phyloP scores from a whole-genome alignment of 2,329 filamentous ascomycete species.

The Zymoseptoria pseudotritici region DNA sequence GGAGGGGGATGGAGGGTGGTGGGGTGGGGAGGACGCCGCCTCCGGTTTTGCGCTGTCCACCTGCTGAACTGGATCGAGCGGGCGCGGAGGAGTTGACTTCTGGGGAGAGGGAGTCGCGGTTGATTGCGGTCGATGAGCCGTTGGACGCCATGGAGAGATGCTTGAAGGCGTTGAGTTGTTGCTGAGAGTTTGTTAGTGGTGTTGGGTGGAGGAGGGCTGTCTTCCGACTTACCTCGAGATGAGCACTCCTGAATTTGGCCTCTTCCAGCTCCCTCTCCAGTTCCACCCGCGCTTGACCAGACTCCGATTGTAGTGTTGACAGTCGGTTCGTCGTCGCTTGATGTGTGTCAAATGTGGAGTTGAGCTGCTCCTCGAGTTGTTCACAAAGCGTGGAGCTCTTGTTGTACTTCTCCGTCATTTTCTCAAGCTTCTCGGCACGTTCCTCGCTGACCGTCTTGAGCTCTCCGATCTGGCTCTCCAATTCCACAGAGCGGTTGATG shows the following conservation, averaged over 20 bases:
- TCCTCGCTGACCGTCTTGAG: slow-evolving; percentile 46
- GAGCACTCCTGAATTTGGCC: slow-evolving; percentile 63
- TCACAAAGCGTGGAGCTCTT: slow-evolving; percentile 90
- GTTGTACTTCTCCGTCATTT: slow-evolving; percentile 61
- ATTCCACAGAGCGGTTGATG: slow-evolving; percentile 30
- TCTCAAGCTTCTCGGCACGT: slow-evolving; percentile 50
- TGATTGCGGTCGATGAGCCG: slow-evolving; percentile 25
- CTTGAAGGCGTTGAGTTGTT: slow-evolving; percentile 41
- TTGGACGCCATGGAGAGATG: slow-evolving; percentile 28
- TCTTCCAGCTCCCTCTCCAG: slow-evolving; percentile 64
- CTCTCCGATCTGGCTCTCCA: slow-evolving; percentile 40
- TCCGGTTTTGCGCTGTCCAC: slow-evolving; percentile 77
- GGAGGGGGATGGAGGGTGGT: slow-evolving; percentile 90
- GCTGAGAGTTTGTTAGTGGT: slow-evolving; percentile 47
- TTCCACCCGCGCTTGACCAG: slow-evolving; percentile 38
- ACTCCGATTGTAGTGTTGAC: slow-evolving; percentile 54
- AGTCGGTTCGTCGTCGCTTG: slow-evolving; percentile 77
- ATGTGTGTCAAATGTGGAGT: slow-evolving; percentile 89
- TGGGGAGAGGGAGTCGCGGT: slow-evolving; percentile 40
- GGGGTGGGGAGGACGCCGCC: slow-evolving; percentile 83
- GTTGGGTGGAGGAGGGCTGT: background rate
- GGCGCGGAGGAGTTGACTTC: slow-evolving; percentile 36
- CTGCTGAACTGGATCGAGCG: slow-evolving; percentile 48
- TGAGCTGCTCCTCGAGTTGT: slow-evolving; percentile 93
- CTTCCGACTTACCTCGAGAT: slow-evolving; percentile 60